These are phyloP conservation scores for Solanum appendiculatum DNA, from an alignment of 257 asterid genomes.

Conservation along the genomic window DNA sequence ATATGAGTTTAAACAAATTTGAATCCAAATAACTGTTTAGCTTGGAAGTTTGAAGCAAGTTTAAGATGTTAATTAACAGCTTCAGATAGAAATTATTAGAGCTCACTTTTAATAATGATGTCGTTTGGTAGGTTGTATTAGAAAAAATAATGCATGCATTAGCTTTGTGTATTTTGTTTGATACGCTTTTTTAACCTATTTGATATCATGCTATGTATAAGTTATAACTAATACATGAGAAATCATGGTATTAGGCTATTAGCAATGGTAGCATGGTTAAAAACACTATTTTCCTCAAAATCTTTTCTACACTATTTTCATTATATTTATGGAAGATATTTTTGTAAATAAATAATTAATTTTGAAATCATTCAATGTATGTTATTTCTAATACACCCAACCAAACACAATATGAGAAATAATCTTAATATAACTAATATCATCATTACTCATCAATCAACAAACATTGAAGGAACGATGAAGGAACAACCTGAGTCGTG, in stretches of 20 bases:
- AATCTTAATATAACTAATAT: no score
- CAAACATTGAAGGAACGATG: not conserved
- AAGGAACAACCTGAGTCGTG: rapidly evolving
- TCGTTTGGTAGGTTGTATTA: no score
- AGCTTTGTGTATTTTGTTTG: not conserved
- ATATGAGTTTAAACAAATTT: no score
- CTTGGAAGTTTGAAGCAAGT: not conserved
- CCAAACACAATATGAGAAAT: not conserved
- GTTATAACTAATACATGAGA: no score
- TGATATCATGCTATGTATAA: no score
- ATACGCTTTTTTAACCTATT: no score
- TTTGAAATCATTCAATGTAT: not conserved
- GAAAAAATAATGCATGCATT: no score
- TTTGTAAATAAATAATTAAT: not conserved
- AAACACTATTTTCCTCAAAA: not conserved
- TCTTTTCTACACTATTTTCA: not conserved
- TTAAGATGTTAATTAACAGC: not conserved
- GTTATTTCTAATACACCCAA: no score
- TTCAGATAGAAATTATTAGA: not conserved
- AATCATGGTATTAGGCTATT: not conserved
- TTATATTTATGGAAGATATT: not conserved
- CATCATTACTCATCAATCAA: not conserved
- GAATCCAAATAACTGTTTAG: not conserved
- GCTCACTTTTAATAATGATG: no score
- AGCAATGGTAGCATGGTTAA: no score